Conservation (phyloP, 306 rosid genomes). For the Malus asiatica region DNA sequence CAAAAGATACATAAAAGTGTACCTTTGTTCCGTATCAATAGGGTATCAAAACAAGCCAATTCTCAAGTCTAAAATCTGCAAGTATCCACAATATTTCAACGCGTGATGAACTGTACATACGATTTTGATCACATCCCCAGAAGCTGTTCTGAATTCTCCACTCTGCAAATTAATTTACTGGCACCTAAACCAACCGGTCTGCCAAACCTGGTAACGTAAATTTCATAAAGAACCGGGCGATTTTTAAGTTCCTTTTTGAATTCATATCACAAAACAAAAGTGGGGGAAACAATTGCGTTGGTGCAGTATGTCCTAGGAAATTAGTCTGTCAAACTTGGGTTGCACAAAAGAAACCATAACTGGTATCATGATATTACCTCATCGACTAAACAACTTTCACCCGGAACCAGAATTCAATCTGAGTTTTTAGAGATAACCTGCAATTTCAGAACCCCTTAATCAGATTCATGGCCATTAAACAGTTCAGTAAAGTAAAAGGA, state of each 20-base stretch:
- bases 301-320: background rate
- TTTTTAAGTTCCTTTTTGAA: background rate
- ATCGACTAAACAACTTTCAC: background rate
- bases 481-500: background rate
- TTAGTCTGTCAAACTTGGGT: background rate
- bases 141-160: background rate
- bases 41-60: background rate
- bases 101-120: background rate
- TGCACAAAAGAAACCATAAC: background rate
- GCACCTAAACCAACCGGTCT: background rate
- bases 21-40: background rate
- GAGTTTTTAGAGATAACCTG: slow-evolving; percentile 10
- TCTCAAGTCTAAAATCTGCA: background rate
- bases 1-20: background rate
- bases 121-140: background rate
- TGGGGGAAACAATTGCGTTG: background rate
- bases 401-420: background rate
- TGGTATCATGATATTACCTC: background rate
- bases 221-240: background rate
- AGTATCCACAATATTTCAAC: background rate
- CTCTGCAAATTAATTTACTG: background rate
- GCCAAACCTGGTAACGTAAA: background rate
- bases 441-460: background rate
- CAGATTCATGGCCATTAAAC: background rate
- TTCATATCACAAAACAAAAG: background rate